Conservation (phyloP, 1,284 basidiomycete species). For the Pholiota adiposa region DNA sequence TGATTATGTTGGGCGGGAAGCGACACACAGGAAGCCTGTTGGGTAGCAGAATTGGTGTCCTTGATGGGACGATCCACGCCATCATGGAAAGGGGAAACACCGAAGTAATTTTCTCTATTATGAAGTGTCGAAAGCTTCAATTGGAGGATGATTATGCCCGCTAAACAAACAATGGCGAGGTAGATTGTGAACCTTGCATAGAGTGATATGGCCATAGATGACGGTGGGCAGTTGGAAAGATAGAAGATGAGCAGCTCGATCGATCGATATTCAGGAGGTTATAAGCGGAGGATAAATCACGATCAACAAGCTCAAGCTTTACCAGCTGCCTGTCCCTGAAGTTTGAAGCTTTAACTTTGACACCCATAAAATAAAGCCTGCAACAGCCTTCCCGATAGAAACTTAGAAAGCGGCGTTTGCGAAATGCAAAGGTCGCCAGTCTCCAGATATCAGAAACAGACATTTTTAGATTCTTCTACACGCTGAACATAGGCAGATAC, state of each 20-base stretch:
- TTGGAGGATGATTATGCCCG: not conserved
- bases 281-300: too few relatives aligned
- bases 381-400: too few relatives aligned
- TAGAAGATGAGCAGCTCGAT: not conserved
- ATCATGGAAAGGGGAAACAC: not conserved
- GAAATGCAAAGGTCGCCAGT: too few relatives aligned
- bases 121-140: not conserved
- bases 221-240: not conserved
- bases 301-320: too few relatives aligned
- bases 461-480: too few relatives aligned
- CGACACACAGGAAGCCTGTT: not conserved
- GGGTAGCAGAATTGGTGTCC: not conserved
- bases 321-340: too few relatives aligned
- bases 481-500: too few relatives aligned
- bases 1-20: not conserved
- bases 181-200: not conserved
- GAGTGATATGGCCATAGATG: not conserved
- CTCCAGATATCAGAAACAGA: too few relatives aligned
- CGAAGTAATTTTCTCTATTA: not conserved
- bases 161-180: not conserved
- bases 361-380: too few relatives aligned
- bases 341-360: too few relatives aligned
- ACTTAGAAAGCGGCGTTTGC: too few relatives aligned
- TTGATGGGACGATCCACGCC: not conserved
- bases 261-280: not conserved